These are phyloP conservation scores for Orbilia blumenaviensis DNA, from an alignment of 2,329 filamentous ascomycete genomes.

Conservation along the genomic window DNA sequence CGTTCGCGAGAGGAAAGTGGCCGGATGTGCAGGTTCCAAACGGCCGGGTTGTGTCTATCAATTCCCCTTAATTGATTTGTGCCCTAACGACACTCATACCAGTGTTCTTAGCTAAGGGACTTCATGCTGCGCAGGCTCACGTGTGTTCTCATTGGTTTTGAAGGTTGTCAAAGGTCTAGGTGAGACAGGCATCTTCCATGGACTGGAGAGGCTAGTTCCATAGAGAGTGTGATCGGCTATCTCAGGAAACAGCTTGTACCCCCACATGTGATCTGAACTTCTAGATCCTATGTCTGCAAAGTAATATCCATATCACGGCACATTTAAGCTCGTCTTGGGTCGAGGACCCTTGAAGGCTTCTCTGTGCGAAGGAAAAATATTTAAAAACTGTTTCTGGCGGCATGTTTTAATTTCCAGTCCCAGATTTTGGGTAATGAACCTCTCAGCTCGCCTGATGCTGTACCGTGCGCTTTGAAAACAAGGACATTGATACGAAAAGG, in stretches of 20 bases:
- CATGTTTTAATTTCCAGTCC: constrained; percentile 6
- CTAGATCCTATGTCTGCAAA: constrained; percentile 9
- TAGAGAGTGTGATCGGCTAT: background rate
- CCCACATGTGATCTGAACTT: constrained; percentile 3
- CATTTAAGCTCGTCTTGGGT: background rate
- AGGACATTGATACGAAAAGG: background rate
- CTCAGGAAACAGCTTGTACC: background rate
- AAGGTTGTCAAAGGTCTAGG: background rate
- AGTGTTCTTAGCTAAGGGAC: background rate
- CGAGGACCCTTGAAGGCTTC: background rate
- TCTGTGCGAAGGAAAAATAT: background rate
- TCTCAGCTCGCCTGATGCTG: background rate
- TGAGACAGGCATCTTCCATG: background rate
- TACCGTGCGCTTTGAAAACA: background rate
- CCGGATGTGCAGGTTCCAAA: constrained; percentile 31
- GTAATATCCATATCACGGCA: constrained; percentile 16
- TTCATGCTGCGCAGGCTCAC: background rate
- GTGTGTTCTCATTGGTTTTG: background rate
- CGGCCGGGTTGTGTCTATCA: constrained; percentile 3
- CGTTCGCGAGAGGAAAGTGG: constrained; percentile 15
- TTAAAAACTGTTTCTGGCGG: background rate
- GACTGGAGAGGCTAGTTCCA: background rate
- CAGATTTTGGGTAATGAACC: background rate
- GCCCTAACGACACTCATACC: background rate
- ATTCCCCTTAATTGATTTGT: background rate